phyloP scores from a whole-genome alignment of 768 basidiomycete species.

The Trichaptum fuscoviolaceum region DNA sequence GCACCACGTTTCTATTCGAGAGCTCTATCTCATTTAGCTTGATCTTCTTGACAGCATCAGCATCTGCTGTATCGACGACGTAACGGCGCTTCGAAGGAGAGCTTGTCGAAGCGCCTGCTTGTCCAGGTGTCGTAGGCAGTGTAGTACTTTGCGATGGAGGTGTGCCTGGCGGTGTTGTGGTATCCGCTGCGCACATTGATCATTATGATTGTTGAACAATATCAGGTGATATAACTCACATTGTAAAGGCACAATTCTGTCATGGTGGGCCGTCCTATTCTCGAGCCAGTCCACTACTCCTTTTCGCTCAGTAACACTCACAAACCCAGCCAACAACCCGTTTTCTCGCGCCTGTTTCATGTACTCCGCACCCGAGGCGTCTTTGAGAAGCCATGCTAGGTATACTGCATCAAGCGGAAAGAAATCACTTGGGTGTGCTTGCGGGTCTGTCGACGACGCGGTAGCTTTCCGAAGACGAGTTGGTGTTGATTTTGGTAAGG shows the following conservation, averaged over 20 bases:
- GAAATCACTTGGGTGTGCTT: conserved; percentile 44
- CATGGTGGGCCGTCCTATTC: conserved; percentile 44
- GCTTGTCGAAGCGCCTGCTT: conserved; percentile 26
- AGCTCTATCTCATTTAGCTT: conserved; percentile 72
- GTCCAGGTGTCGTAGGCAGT: conserved; percentile 10
- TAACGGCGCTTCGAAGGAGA: conserved; percentile 71
- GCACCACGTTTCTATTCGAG: conserved; percentile 73
- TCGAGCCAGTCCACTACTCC: conserved; percentile 82
- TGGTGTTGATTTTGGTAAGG: conserved; percentile 65
- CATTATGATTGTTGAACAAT: conserved; percentile 12
- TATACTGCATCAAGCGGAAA: conserved; percentile 80
- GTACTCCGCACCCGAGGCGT: conserved; percentile 78
- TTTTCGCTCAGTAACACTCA: conserved; percentile 85
- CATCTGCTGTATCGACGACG: conserved; percentile 69
- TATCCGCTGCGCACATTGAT: conserved; percentile 31
- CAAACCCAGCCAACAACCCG: conserved; percentile 68
- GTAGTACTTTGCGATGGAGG: conserved; percentile 29
- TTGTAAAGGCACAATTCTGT: conserved; percentile 43
- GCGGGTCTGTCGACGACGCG: conserved; percentile 35
- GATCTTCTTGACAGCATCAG: conserved; percentile 85
- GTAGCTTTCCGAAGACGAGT: conserved; percentile 77
- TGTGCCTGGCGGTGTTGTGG: conserved; percentile 58
- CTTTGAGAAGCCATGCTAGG: conserved; percentile 75
- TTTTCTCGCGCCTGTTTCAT: conserved; percentile 78
- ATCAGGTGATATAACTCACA: conserved; percentile 28